phyloP scores from a whole-genome alignment of 148 eudicot species.

The Mesembryanthemum crystallinum region DNA sequence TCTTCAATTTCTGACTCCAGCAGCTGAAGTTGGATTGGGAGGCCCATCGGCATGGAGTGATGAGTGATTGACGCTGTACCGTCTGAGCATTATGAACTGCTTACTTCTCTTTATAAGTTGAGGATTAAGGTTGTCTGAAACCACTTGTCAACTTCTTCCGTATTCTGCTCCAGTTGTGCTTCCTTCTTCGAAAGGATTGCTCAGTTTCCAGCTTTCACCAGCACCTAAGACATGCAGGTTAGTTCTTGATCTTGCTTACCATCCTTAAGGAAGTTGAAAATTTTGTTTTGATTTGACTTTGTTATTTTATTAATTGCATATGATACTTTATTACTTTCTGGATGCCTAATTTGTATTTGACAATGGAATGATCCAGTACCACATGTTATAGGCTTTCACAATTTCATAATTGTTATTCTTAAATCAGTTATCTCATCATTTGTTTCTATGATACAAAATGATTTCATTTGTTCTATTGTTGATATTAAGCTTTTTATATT shows the following conservation, averaged over 20 bases:
- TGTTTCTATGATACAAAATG: no score
- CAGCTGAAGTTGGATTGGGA: slow-evolving; percentile 67
- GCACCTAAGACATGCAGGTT: neutral
- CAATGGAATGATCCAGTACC: no score
- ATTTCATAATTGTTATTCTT: no score
- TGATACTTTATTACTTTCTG: neutral
- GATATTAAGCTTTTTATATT: neutral
- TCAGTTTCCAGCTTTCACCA: neutral
- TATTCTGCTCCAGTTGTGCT: neutral
- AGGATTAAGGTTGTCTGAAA: neutral
- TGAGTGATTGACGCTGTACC: slow-evolving; percentile 19
- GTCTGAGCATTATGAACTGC: neutral
- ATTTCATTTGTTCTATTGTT: no score
- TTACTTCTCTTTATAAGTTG: neutral
- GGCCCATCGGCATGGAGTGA: slow-evolving; percentile 81
- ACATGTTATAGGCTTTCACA: no score
- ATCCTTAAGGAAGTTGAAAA: neutral
- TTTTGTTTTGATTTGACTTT: neutral
- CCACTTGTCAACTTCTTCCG: neutral
- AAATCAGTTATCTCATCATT: no score
- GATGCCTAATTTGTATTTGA: no score
- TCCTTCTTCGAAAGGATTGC: neutral
- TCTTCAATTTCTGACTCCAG: slow-evolving; percentile 37
- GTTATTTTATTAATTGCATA: neutral
- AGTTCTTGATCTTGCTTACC: neutral